Percentiles rank a stretch among this genome's conserved stretches.
Conservation (phyloP, 2,329 filamentous ascomycete genomes). For the Nemania diffusa region DNA sequence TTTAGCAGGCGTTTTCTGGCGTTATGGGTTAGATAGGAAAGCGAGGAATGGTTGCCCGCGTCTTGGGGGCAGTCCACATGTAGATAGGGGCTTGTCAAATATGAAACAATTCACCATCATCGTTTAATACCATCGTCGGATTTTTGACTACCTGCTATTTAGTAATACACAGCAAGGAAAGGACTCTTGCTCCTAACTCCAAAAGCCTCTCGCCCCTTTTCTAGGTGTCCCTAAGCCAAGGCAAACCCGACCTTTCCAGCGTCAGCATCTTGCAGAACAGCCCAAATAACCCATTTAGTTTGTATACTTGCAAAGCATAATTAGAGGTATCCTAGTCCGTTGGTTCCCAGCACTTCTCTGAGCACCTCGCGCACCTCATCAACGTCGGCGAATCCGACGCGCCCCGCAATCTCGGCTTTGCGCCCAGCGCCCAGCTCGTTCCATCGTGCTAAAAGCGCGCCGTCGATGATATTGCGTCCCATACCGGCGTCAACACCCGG, state of each 20-base stretch:
- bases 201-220: slow-evolving; percentile 11
- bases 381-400: slow-evolving; percentile 73
- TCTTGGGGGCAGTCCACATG: not conserved
- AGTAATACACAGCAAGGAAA: slow-evolving; percentile 11
- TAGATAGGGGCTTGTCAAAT: slow-evolving; percentile 3
- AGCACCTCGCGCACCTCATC: slow-evolving; percentile 73
- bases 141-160: not conserved
- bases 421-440: slow-evolving; percentile 78
- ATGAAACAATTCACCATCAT: slow-evolving; percentile 9
- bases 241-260: slow-evolving; percentile 12
- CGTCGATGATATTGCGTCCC: slow-evolving; percentile 79
- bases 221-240: slow-evolving; percentile 13
- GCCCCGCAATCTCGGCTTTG: slow-evolving; percentile 76
- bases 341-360: slow-evolving; percentile 62
- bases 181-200: slow-evolving; percentile 17
- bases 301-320: not conserved
- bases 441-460: slow-evolving; percentile 78
- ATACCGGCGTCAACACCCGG: slow-evolving; percentile 68
- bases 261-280: not conserved
- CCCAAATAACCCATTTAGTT: not conserved
- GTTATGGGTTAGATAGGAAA: slow-evolving; percentile 9
- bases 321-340: slow-evolving; percentile 63
- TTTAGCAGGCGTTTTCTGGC: slow-evolving; percentile 18
- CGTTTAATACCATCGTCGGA: not conserved
- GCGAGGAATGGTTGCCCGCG: not conserved